Conservation (phyloP, 345 rosid genomes). For the Aquilaria yunnanensis region DNA sequence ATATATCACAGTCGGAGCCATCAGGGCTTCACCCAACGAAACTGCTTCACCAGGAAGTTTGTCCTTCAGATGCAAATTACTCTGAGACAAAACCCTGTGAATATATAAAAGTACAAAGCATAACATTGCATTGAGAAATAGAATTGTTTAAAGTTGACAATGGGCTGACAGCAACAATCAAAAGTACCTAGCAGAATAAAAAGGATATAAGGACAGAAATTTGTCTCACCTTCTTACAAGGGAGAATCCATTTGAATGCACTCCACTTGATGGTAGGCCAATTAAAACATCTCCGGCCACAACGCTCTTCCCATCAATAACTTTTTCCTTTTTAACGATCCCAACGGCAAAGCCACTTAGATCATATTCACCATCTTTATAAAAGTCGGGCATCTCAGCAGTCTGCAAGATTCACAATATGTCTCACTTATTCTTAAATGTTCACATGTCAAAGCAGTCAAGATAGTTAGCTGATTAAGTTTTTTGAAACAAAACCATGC, state of each 20-base stretch:
- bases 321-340: conserved; percentile 64
- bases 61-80: conserved; percentile 57
- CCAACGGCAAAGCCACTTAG: conserved; percentile 97
- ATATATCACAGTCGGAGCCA: conserved; percentile 89
- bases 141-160: no score
- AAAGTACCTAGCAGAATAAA: no score
- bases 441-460: no score
- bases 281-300: conserved; percentile 71
- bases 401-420: conserved; percentile 37
- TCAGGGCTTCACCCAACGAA: conserved; percentile 75
- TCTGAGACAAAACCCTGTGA: conserved; percentile 58
- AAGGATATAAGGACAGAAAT: no score
- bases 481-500: no score
- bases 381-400: conserved; percentile 97
- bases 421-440: no score
- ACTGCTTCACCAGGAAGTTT: conserved; percentile 60
- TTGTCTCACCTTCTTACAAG: conserved; percentile 56
- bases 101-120: neutral
- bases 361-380: conserved; percentile 79
- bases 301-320: conserved; percentile 81
- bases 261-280: conserved; percentile 92
- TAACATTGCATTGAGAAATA: neutral
- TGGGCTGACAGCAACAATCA: no score
- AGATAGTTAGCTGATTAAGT: no score
- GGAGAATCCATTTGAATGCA: conserved; percentile 96